Conservation (phyloP, 1,284 basidiomycete species). For the Apiotrichum veenhuisii region DNA sequence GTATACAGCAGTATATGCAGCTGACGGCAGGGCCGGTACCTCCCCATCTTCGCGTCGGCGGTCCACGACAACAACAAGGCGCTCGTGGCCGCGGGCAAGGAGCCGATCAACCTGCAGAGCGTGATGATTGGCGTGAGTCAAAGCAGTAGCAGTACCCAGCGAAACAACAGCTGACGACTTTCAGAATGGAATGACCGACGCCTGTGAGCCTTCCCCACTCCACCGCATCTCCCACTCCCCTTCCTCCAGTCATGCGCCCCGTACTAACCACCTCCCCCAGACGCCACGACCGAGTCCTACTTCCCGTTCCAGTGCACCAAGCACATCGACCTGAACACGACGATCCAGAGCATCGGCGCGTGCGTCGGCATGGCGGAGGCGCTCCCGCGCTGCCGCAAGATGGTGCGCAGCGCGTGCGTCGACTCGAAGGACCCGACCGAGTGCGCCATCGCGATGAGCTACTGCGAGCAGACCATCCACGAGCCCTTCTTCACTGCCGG, state of each 20-base stretch:
- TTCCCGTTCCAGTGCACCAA: slow-evolving; percentile 42
- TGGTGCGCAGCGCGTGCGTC: slow-evolving; percentile 30
- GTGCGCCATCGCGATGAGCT: slow-evolving; percentile 59
- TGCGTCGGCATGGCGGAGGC: slow-evolving; percentile 43
- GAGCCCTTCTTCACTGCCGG: slow-evolving; percentile 35
- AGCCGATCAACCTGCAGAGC: slow-evolving; percentile 73
- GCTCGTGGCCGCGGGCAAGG: slow-evolving; percentile 58
- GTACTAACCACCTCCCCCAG: too few relatives aligned
- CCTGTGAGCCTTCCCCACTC: slow-evolving; percentile 3
- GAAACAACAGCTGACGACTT: background rate
- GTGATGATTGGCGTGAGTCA: slow-evolving; percentile 63
- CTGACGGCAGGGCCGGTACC: slow-evolving; percentile 62
- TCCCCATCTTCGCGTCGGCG: slow-evolving; percentile 74
- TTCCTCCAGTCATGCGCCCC: too few relatives aligned
- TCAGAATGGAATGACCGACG: slow-evolving; percentile 53
- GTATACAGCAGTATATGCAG: slow-evolving; percentile 10
- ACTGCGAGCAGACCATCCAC: slow-evolving; percentile 55
- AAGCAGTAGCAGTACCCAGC: background rate
- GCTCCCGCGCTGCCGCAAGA: slow-evolving; percentile 39
- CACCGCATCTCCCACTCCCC: background rate
- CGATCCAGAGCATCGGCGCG: slow-evolving; percentile 31
- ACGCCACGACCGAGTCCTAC: slow-evolving; percentile 38
- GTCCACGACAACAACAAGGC: slow-evolving; percentile 72
- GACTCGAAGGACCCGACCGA: slow-evolving; percentile 56
- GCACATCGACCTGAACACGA: slow-evolving; percentile 35